Evolutionary conservation across 2,329 filamentous ascomycete species (phyloP).

Genomic region (Aspergillus caelatus): DNA sequence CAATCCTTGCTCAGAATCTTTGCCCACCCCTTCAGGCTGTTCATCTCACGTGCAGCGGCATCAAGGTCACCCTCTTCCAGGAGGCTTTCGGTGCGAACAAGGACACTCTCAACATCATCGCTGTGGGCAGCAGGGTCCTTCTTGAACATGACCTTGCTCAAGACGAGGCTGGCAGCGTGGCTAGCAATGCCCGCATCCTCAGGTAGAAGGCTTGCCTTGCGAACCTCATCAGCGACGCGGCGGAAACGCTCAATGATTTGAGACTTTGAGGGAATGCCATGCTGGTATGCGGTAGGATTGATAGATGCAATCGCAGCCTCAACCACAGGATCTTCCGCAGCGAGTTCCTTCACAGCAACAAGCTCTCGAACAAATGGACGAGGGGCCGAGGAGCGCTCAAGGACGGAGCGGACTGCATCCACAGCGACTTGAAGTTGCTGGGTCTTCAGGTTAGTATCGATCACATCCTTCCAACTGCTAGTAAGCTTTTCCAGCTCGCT

Average conservation of each 20-base stretch:
- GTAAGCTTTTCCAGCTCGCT: conserved; percentile 85
- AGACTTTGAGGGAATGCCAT: conserved; percentile 78
- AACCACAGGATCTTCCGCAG: conserved; percentile 79
- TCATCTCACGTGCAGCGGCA: conserved; percentile 91
- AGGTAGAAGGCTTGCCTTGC: conserved; percentile 89
- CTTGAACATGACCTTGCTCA: conserved; percentile 95
- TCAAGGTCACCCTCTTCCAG: conserved; percentile 94
- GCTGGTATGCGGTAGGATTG: conserved; percentile 90
- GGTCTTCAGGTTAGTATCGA: conserved; percentile 87
- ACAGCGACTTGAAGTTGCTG: conserved; percentile 96
- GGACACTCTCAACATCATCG: conserved; percentile 89
- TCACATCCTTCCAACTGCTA: conserved; percentile 83
- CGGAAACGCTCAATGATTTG: conserved; percentile 96
- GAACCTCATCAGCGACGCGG: conserved; percentile 85
- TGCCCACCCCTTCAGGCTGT: conserved; percentile 87
- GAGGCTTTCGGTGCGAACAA: conserved; percentile 84
- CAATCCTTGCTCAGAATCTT: conserved; percentile 94
- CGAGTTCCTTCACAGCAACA: conserved; percentile 91
- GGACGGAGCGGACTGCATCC: conserved; percentile 83
- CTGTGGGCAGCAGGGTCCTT: conserved; percentile 84
- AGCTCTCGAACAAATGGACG: conserved; percentile 90
- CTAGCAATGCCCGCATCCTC: conserved; percentile 93
- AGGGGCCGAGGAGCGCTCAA: conserved; percentile 74
- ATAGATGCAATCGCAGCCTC: conserved; percentile 95
- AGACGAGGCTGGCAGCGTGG: conserved; percentile 83